Base-by-base conservation (phyloP, 2,329 filamentous ascomycete species). In the Bertia moriformis region DNA sequence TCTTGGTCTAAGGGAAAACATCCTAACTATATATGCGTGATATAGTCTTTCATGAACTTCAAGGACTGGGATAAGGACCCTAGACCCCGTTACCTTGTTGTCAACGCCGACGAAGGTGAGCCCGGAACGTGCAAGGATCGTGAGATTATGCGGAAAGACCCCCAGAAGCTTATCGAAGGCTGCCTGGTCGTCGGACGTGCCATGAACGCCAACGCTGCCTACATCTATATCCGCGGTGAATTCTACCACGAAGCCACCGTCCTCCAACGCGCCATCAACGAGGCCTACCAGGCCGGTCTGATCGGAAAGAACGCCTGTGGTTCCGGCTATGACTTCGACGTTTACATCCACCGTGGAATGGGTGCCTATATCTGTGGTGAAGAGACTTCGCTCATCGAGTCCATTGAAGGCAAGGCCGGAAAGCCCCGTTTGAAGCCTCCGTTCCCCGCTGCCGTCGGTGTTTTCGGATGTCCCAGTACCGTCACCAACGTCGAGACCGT, bases 101-200 rank as follows among this genome's bases (percentile, higher is more conserved):
- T 98, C 67, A 98, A 98, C 56, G 91, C 91, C 49, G 91, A 98
- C 60, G 91, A 98, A 68, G 91, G 91, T 55, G 91, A 98, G 65
- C 91, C 91, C 19, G 91, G 91, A 61, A 98, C 91, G 40, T 98
- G 91, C 79, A 98, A 98, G 69, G 91, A 98, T 63, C 82, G 91
- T 57, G 91, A 98, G 63, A 98, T 98, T 51, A 98, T 98, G 91
- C 87, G 91, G 65, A 98, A 98, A 68, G 91, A 98, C 60, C 91
- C 91, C 45, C 91, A 98, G 71, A 98, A 98, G 73, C 83, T 98
- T 48, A 71, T 98, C 56, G 91, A 98, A 67, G 91, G 91, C 58
- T 98, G 91, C 63, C 71, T 98, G 46, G 82, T 98, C 38, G 87
- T 91, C 49, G 91, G 91, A 39, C 83, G 91, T 57, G 88, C 91